Conservation (phyloP, 2,329 filamentous ascomycete genomes). For the Penicillium sp. region DNA sequence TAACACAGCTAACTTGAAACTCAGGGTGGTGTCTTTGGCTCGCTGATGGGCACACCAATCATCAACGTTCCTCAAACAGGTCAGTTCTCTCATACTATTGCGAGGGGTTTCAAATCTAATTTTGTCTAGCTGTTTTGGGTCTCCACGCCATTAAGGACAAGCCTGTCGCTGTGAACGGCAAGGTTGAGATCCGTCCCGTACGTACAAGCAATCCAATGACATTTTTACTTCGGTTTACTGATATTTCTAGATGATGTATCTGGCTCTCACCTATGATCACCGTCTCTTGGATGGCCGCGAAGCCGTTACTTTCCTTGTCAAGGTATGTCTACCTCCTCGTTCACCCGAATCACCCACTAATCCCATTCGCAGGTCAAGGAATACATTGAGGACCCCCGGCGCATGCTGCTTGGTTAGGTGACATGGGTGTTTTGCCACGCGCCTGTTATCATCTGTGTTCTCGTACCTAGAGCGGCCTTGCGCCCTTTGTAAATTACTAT, state of each 20-base stretch:
- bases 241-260: slow-evolving; percentile 80
- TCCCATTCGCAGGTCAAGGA: slow-evolving; percentile 66
- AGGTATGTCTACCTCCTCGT: slow-evolving; percentile 48
- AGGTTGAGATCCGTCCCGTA: slow-evolving; percentile 84
- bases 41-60: slow-evolving; percentile 95
- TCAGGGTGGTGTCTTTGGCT: slow-evolving; percentile 86
- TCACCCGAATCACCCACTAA: slow-evolving; percentile 10
- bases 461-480: slow-evolving; percentile 17
- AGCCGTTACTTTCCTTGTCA: slow-evolving; percentile 92
- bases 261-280: slow-evolving; percentile 96
- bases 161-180: slow-evolving; percentile 84
- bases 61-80: slow-evolving; percentile 93
- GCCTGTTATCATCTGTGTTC: slow-evolving; percentile 12
- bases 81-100: slow-evolving; percentile 23
- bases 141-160: slow-evolving; percentile 97
- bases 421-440: neutral
- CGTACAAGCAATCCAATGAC: slow-evolving; percentile 22
- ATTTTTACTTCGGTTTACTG: neutral
- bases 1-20: slow-evolving; percentile 12
- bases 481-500: slow-evolving; percentile 31
- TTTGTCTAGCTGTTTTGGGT: slow-evolving; percentile 67
- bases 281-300: slow-evolving; percentile 91
- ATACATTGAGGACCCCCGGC: slow-evolving; percentile 90
- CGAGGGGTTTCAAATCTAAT: neutral
- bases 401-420: slow-evolving; percentile 69